Evolutionary conservation across 2,329 filamentous ascomycete species (phyloP).

Genomic region (Aspergillus piperis): DNA sequence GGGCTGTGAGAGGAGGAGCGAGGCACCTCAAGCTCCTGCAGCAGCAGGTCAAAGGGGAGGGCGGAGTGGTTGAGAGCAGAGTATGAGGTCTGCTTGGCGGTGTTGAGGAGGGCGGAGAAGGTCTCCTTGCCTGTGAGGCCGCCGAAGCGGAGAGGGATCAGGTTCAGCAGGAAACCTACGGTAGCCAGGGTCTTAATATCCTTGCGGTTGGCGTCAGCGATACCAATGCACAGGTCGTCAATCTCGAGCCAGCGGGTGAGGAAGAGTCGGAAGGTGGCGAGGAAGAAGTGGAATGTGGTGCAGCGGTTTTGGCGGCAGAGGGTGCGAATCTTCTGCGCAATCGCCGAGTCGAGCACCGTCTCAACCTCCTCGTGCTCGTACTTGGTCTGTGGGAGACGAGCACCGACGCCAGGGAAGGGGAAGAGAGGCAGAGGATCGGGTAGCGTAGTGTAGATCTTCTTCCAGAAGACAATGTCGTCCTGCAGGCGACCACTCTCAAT

Average conservation of each 20-base stretch:
- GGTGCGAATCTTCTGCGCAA: not conserved
- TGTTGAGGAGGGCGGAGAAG: not conserved
- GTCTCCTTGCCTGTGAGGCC: not conserved
- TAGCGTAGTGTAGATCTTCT: constrained; percentile 21
- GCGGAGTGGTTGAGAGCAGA: constrained; percentile 45
- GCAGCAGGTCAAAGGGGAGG: constrained; percentile 53
- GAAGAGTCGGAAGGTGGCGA: constrained; percentile 45
- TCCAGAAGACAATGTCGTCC: constrained; percentile 37
- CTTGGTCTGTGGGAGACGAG: constrained; percentile 22
- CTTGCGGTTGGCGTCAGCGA: constrained; percentile 48
- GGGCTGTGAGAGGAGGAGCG: constrained; percentile 46
- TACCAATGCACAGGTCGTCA: constrained; percentile 50
- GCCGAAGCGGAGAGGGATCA: not conserved
- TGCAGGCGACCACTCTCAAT: not conserved
- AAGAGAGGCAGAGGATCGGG: constrained; percentile 38
- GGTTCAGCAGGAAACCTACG: constrained; percentile 45
- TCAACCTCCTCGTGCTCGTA: constrained; percentile 11
- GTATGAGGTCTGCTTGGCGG: constrained; percentile 29
- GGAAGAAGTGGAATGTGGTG: constrained; percentile 51
- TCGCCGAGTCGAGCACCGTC: not conserved
- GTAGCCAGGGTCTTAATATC: constrained; percentile 36
- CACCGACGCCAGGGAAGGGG: constrained; percentile 27
- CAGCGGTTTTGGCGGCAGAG: constrained; percentile 17
- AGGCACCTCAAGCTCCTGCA: constrained; percentile 46
- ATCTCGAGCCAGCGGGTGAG: constrained; percentile 38